Evolutionary conservation across 805 yeast species (phyloP).

Genomic region (Komagataella populi): DNA sequence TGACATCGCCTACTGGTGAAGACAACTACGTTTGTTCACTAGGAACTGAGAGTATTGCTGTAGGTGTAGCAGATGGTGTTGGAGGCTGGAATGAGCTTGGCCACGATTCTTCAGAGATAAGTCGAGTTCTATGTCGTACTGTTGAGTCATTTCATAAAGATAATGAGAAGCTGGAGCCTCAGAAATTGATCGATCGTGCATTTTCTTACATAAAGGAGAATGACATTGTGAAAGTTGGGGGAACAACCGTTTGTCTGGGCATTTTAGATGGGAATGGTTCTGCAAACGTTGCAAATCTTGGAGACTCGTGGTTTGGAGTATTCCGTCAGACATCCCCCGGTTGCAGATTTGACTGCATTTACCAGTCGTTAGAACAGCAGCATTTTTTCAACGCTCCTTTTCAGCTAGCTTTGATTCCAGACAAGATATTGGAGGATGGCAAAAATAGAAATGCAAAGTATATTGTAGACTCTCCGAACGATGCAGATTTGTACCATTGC

Average conservation of each 20-base stretch:
- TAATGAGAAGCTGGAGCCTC: slow-evolving; percentile 19
- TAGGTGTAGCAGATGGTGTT: slow-evolving; percentile 93
- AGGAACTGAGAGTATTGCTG: slow-evolving; percentile 28
- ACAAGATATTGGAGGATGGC: slow-evolving; percentile 37
- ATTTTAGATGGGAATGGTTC: slow-evolving; percentile 38
- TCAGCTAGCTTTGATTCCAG: slow-evolving; percentile 79
- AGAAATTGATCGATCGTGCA: slow-evolving; percentile 38
- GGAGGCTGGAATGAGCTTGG: slow-evolving; percentile 97
- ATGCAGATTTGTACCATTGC: slow-evolving; percentile 55
- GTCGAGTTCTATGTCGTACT: slow-evolving; percentile 59
- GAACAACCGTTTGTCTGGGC: slow-evolving; percentile 88
- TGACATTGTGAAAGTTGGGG: slow-evolving; percentile 71
- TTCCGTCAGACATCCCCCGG: slow-evolving; percentile 30
- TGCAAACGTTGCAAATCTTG: slow-evolving; percentile 64
- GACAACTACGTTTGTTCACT: slow-evolving; percentile 52
- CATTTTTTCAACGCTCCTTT: slow-evolving; percentile 87
- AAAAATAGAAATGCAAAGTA: slow-evolving; percentile 42
- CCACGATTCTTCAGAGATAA: slow-evolving; percentile 76
- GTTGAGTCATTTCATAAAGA: slow-evolving; percentile 22
- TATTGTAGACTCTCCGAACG: slow-evolving; percentile 56
- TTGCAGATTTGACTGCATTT: slow-evolving; percentile 28
- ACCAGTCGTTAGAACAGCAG: slow-evolving; percentile 65
- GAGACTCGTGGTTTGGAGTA: slow-evolving; percentile 91
- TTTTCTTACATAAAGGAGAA: slow-evolving; percentile 37
- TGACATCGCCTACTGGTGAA: slow-evolving; percentile 57